Evolutionary conservation across 495 filamentous ascomycete genomes (phyloP).

Genomic region (Immersiella caudata): DNA sequence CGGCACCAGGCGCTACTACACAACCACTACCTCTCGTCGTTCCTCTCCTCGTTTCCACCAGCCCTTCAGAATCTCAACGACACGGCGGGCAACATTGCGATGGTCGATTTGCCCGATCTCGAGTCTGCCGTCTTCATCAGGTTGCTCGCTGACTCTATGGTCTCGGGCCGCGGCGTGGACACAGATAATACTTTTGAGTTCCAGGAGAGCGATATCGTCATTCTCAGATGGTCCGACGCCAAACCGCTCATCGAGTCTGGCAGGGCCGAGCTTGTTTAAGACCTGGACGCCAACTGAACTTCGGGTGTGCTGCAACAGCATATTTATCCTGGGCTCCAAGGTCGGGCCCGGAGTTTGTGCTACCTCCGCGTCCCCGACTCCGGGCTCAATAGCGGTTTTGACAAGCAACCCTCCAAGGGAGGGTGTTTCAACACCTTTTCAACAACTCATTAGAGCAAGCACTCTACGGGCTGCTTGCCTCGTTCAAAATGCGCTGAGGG

Average conservation of each 20-base stretch:
- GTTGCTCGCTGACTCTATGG: slow-evolving; percentile 62
- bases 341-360: too few species aligned
- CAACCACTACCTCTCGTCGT: slow-evolving; percentile 77
- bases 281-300: neutral
- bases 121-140: slow-evolving; percentile 83
- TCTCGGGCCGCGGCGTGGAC: slow-evolving; percentile 60
- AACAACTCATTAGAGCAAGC: too few species aligned
- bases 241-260: slow-evolving; percentile 69
- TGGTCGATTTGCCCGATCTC: slow-evolving; percentile 85
- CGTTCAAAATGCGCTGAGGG: too few species aligned
- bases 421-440: too few species aligned
- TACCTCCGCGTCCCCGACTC: too few species aligned
- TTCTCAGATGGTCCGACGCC: slow-evolving; percentile 84
- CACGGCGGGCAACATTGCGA: slow-evolving; percentile 82
- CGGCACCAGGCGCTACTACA: slow-evolving; percentile 82
- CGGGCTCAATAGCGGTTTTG: too few species aligned
- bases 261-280: slow-evolving; percentile 80
- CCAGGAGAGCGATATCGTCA: slow-evolving; percentile 80
- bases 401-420: too few species aligned
- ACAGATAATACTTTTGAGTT: slow-evolving; percentile 62
- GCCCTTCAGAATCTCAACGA: slow-evolving; percentile 83
- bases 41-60: slow-evolving; percentile 77
- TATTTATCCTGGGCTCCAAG: too few species aligned
- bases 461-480: too few species aligned
- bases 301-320: neutral